A percentile compares a stretch with the other conserved stretches of the same genome.
Evolutionary conservation across 257 asterid genomes (phyloP).

Genomic region (Hygrophila difformis): DNA sequence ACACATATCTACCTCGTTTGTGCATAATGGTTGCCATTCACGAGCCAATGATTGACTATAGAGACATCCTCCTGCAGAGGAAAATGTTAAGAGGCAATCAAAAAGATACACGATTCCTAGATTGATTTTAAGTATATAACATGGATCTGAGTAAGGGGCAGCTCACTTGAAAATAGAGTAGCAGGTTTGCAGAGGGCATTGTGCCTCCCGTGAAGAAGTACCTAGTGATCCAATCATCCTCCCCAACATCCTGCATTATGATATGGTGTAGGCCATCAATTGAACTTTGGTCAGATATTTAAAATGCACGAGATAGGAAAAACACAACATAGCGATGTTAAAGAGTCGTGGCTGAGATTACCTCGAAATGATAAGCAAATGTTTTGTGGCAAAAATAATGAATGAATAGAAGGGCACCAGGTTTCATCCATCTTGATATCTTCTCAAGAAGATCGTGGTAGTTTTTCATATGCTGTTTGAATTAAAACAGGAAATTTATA

Average conservation of each 20-base stretch:
- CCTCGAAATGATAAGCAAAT: conserved; percentile 95
- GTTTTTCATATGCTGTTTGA: conserved; percentile 83
- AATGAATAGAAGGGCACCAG: conserved; percentile 65
- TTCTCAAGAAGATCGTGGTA: conserved; percentile 71
- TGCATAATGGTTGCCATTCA: conserved; percentile 82
- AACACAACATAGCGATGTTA: neutral
- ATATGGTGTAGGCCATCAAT: neutral
- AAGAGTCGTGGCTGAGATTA: conserved; percentile 18
- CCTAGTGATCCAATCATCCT: conserved; percentile 92
- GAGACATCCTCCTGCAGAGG: conserved; percentile 78
- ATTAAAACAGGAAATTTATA: conserved; percentile 5
- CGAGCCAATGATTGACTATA: conserved; percentile 78
- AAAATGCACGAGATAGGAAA: no score
- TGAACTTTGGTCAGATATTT: neutral
- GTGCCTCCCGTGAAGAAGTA: conserved; percentile 93
- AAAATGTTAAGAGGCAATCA: no score
- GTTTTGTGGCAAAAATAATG: conserved; percentile 84
- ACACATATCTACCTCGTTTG: conserved; percentile 50
- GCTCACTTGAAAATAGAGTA: conserved; percentile 91
- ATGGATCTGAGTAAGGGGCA: no score
- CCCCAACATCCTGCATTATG: conserved; percentile 55
- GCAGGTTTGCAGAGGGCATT: conserved; percentile 84
- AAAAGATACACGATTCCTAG: no score
- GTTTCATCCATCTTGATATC: conserved; percentile 81
- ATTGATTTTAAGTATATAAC: no score